These are phyloP conservation scores for Phytophthora citricola DNA, from an alignment of 352 stramenopile species.

Conservation along the genomic window DNA sequence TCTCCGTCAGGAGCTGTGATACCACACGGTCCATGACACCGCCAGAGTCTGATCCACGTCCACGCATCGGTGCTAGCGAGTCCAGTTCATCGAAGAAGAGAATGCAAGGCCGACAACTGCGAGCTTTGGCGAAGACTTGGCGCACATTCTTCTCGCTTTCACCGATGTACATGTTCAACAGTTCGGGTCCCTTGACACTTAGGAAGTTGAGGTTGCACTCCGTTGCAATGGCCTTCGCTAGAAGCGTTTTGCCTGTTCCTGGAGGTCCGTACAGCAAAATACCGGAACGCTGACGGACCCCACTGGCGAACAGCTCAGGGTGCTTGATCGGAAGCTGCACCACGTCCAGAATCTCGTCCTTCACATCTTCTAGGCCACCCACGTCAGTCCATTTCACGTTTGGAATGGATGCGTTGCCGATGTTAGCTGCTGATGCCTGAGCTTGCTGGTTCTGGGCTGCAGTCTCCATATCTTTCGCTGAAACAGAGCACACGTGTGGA, in stretches of 20 bases:
- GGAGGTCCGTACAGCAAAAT: slow-evolving; percentile 87
- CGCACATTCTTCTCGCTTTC: slow-evolving; percentile 97
- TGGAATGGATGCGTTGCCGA: slow-evolving; percentile 83
- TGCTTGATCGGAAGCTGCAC: slow-evolving; percentile 88
- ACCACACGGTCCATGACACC: slow-evolving; percentile 97
- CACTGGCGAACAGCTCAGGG: slow-evolving; percentile 81
- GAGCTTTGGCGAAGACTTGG: slow-evolving; percentile 92
- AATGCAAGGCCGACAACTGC: slow-evolving; percentile 86
- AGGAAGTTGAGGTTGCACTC: slow-evolving; percentile 97
- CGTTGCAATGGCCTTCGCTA: slow-evolving; percentile 96
- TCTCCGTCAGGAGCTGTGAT: slow-evolving; percentile 95
- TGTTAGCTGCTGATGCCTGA: slow-evolving; percentile 67
- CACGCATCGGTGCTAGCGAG: slow-evolving; percentile 89
- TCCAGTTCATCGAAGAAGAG: slow-evolving; percentile 96
- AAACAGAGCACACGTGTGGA: slow-evolving; percentile 37
- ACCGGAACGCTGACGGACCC: slow-evolving; percentile 79
- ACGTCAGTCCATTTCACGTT: slow-evolving; percentile 99
- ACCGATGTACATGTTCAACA: slow-evolving; percentile 98
- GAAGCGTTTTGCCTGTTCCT: slow-evolving; percentile 94
- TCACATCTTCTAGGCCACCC: slow-evolving; percentile 98
- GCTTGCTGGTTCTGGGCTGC: slow-evolving; percentile 74
- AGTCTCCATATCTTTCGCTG: slow-evolving; percentile 51
- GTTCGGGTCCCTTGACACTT: slow-evolving; percentile 95
- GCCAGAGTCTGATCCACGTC: slow-evolving; percentile 85
- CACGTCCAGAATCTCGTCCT: slow-evolving; percentile 95